phyloP scores from a whole-genome alignment of 805 yeast species.

The Cyberlindnera mississippiensis region DNA sequence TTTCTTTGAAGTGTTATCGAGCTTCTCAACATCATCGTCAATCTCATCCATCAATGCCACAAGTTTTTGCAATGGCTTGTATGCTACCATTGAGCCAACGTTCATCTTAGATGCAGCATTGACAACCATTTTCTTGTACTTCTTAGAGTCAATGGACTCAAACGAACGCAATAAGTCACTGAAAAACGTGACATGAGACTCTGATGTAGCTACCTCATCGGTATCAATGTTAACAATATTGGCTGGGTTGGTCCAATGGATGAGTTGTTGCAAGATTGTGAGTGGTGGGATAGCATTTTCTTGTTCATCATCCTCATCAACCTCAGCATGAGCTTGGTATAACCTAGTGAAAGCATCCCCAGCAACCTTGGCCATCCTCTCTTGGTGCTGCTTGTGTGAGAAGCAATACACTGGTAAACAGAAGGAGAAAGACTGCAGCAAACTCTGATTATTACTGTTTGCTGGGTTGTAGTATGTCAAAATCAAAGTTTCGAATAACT shows the following conservation, averaged over 20 bases:
- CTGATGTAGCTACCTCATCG: constrained; percentile 38
- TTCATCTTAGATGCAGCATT: constrained; percentile 46
- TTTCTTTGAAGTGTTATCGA: constrained; percentile 34
- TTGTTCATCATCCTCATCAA: constrained; percentile 29
- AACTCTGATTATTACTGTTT: constrained; percentile 55
- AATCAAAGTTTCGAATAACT: constrained; percentile 65
- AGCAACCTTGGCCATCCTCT: constrained; percentile 55
- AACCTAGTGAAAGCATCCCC: constrained; percentile 63
- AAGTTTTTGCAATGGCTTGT: constrained; percentile 27
- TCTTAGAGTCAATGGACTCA: constrained; percentile 44
- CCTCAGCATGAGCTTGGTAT: constrained; percentile 40
- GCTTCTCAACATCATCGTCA: constrained; percentile 27
- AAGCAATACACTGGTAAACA: constrained; percentile 86
- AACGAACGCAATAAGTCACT: constrained; percentile 50
- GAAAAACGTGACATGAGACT: constrained; percentile 54
- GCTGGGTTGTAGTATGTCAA: constrained; percentile 72
- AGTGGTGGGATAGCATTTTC: constrained; percentile 36
- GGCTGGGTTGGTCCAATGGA: constrained; percentile 83
- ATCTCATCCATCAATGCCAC: constrained; percentile 27
- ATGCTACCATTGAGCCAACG: constrained; percentile 33
- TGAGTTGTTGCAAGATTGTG: constrained; percentile 61
- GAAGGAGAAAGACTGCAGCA: constrained; percentile 77
- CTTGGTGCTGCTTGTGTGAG: constrained; percentile 71
- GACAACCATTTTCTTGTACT: constrained; percentile 50
- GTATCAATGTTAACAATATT: constrained; percentile 49